Evolutionary conservation across 23 red algal genomes (phyloP), one percentile per base, ranked within the genome.

Genomic region (Gracilaria domingensis): DNA sequence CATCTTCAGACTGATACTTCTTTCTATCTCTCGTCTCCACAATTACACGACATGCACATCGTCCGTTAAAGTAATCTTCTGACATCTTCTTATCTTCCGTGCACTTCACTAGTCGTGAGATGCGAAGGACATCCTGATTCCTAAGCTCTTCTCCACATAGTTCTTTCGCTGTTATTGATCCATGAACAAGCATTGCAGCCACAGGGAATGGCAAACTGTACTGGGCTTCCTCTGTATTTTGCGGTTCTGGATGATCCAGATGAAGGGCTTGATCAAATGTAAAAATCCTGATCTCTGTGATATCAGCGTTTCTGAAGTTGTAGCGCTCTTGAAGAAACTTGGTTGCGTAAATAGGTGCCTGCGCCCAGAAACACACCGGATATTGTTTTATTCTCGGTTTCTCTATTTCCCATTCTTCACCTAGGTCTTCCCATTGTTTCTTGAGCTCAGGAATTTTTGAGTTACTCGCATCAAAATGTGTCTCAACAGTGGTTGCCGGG

Each of bases 161-260:
- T 21, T 67, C 62, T 36, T 36, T 67, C 24, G 9, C 62, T 17
- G 62, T 67, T 33, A 67, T 36, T 29, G 28, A 35, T 29, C 62
- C 62, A 17, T 67, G 62, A 12, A 67, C 62, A 29, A 67, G 62
- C 62, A 35, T 36, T 0, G 62, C 62, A 29, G 62, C 62, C 9
- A 67, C 62, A 67, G 62, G 33, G 62, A 67, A 67, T 29, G 62
- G 62, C 8, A 67, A 21, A 17, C 62, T 67, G 62, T 67, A 67
- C 17, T 67, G 62, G 16, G n/a, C 62, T 21, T 67, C n/a, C 12
- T 67, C 62, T 1, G 62, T 67, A 21, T 29, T 67, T 29, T 9
- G 26, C 8, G 62, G 62, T 11, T 12, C 33, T 21, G 62, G 62
- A 30, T 67, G 62, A 30, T 67, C 33, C 24, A 67, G 17, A 30